Evolutionary conservation across 1,284 basidiomycete species (phyloP), one percentile per base, ranked within the genome.

Genomic region (Tilletia caries): DNA sequence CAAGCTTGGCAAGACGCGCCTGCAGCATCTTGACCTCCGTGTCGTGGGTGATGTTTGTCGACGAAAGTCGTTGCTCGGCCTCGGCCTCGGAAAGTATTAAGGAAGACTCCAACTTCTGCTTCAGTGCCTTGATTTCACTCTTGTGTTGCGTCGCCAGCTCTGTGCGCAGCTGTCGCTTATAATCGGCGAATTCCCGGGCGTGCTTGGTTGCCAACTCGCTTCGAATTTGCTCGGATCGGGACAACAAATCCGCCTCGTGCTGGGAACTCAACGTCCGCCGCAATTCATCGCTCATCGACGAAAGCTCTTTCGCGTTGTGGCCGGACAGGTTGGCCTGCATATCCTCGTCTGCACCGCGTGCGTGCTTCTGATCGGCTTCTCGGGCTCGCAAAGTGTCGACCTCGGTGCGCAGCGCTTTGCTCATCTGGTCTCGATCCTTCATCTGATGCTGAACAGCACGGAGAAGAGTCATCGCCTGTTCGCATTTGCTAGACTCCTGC

Each of bases 401-500:
- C 33, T 76, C 73, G 10, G 64, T 46, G 34, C 33, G 58, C 34
- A 33, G 23, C 66, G 46, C 58, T 23, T 33, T 33, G 29, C 37
- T 48, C 32, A 34, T 50, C n/a, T 64, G 29, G 65, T 76, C 73
- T 1, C 70, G 67, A 33, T 74, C 69, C 6, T 62, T 52, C 67
- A 75, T 43, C 41, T 72, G 67, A 23, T 75, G 68, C 64, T 71
- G 72, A 6, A 70, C 73, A 15, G 60, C 54, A n/a, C 73, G 32
- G 6, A 79, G 65, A 29, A 71, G 64, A 46, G 33, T 44, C 10
- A 72, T 66, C n/a, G 70, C 69, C 48, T 73, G 73, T 29, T 79
- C 78, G 27, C 70, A 34, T 66, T 74, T 75, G 20, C 69, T 46
- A 5, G 48, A 67, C 58, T 77, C 78, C 12, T 80, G 77, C 0